These are phyloP conservation scores for Blastobotrys mokoenaii DNA, from an alignment of 805 yeast genomes.

Conservation along the genomic window DNA sequence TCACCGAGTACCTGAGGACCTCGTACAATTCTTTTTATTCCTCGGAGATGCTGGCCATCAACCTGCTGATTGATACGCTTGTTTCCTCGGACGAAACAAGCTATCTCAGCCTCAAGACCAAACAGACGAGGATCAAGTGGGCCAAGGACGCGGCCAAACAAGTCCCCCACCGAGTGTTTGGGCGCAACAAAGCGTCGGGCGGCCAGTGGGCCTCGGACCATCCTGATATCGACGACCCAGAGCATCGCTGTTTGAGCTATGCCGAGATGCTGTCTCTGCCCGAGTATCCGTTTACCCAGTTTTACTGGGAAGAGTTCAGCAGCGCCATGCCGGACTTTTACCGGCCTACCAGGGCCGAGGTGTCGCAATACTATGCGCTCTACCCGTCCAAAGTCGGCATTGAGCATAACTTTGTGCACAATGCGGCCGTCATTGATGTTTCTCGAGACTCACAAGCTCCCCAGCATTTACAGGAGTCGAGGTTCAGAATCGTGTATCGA, in stretches of 20 bases:
- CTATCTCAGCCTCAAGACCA: not conserved
- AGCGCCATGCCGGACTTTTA: conserved; percentile 12
- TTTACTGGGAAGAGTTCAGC: conserved; percentile 9
- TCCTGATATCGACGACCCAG: conserved; percentile 13
- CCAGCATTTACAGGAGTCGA: too few relatives aligned
- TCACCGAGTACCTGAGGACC: conserved; percentile 17
- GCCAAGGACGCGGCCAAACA: conserved; percentile 6
- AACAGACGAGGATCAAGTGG: conserved; percentile 24
- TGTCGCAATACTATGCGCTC: conserved; percentile 21
- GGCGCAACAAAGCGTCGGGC: conserved; percentile 20
- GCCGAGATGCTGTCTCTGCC: conserved; percentile 30
- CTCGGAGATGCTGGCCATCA: conserved; percentile 18
- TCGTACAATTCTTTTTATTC: conserved; percentile 15
- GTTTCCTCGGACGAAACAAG: conserved; percentile 20
- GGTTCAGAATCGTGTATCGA: too few relatives aligned
- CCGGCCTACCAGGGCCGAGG: conserved; percentile 24
- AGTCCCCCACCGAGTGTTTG: conserved; percentile 20
- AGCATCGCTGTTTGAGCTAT: conserved; percentile 21
- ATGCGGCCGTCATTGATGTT: conserved; percentile 12
- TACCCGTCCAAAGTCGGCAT: conserved; percentile 23
- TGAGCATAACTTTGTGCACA: conserved; percentile 9
- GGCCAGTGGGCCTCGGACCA: conserved; percentile 27
- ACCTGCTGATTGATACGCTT: conserved; percentile 23
- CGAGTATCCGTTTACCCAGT: conserved; percentile 23
- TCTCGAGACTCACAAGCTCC: too few relatives aligned